Conservation (phyloP, 2,329 filamentous ascomycete species). For the Gyromitra esculenta region DNA sequence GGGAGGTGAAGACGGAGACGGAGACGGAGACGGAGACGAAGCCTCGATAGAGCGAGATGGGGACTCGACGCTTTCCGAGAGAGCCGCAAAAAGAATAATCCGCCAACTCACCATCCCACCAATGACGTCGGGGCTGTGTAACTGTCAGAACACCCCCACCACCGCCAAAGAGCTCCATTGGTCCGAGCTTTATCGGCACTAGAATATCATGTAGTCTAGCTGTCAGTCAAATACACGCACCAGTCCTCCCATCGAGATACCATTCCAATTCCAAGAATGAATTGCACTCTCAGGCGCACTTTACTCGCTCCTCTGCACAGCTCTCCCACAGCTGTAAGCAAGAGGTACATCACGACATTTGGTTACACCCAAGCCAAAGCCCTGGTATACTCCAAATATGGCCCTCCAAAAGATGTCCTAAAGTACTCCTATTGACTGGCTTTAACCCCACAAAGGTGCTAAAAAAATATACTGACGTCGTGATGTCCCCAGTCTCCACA, state of each 20-base stretch:
- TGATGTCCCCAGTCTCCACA: conserved; percentile 68
- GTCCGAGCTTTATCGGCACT: neutral
- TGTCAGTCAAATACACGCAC: neutral
- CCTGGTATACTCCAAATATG: conserved; percentile 78
- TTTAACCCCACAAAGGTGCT: neutral
- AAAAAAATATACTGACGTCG: conserved; percentile 14
- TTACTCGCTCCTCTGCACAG: conserved; percentile 21
- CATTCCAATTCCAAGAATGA: conserved; percentile 11
- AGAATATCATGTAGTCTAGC: neutral
- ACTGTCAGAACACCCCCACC: neutral
- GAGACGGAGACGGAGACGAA: neutral
- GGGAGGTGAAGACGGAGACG: too few species aligned
- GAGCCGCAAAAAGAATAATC: conserved; percentile 1
- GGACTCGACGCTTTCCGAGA: too few species aligned
- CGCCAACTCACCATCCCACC: neutral
- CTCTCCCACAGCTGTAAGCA: neutral
- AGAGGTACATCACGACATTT: conserved; percentile 54
- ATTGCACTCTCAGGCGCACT: conserved; percentile 3
- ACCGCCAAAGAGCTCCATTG: neutral
- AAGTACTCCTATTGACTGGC: conserved; percentile 63
- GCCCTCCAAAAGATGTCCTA: conserved; percentile 77
- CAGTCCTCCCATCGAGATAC: neutral
- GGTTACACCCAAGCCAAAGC: conserved; percentile 86
- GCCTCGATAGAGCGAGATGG: neutral
- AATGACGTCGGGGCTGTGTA: conserved; percentile 23